phyloP scores from a whole-genome alignment of 108 stramenopile genomes.

The Halocafeteria seosinensis region DNA sequence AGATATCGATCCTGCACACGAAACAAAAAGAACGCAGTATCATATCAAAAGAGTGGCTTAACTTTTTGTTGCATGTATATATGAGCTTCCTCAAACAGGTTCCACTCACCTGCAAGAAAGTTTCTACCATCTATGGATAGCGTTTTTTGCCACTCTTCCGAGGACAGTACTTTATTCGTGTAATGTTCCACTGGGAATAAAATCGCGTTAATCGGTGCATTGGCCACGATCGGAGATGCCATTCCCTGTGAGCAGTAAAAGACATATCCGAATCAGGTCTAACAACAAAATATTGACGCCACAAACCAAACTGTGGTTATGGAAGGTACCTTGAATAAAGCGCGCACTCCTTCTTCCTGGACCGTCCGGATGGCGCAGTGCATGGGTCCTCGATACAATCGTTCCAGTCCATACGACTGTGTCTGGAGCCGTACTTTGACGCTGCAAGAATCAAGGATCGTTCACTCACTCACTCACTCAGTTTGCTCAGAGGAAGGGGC shows the following conservation, averaged over 20 bases:
- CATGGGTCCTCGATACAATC: background rate
- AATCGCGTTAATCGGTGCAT: conserved; percentile 2
- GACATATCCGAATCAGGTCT: background rate
- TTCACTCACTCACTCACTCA: too few relatives aligned
- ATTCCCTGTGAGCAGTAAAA: background rate
- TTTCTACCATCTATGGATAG: too few relatives aligned
- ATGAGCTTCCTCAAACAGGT: too few relatives aligned
- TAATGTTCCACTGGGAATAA: background rate
- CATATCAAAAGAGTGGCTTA: too few relatives aligned
- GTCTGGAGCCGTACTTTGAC: background rate
- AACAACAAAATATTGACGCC: background rate
- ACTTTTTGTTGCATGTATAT: too few relatives aligned
- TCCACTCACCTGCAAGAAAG: too few relatives aligned
- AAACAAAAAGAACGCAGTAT: too few relatives aligned
- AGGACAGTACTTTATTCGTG: background rate
- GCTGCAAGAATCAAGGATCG: background rate
- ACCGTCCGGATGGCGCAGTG: background rate
- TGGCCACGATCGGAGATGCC: background rate
- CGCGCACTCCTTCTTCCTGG: background rate
- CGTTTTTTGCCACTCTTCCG: too few relatives aligned
- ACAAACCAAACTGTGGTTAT: background rate
- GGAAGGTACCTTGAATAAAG: background rate
- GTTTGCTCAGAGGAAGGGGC: too few relatives aligned
- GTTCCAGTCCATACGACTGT: background rate
- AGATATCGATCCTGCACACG: too few relatives aligned